Conservation (phyloP, 352 stramenopile species). For the Phytopythium vexans region DNA sequence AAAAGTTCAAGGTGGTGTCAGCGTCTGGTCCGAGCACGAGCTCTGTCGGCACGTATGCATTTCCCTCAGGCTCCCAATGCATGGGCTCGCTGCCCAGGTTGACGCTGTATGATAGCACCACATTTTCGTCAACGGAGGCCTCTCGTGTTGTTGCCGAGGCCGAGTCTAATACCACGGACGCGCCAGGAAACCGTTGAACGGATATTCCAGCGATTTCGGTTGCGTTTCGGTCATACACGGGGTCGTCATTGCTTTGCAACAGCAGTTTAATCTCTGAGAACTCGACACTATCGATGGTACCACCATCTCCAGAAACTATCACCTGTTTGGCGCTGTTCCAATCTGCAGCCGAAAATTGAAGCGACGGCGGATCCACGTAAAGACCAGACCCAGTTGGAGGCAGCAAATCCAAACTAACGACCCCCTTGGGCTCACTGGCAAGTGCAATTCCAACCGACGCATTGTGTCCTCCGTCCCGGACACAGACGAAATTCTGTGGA, state of each 20-base stretch:
- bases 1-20: slow-evolving; percentile 47
- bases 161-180: slow-evolving; percentile 35
- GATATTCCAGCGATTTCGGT: slow-evolving; percentile 20
- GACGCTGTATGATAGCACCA: slow-evolving; percentile 29
- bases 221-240: slow-evolving; percentile 31
- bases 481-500: slow-evolving; percentile 33
- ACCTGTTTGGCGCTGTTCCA: slow-evolving; percentile 28
- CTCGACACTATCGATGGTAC: slow-evolving; percentile 11
- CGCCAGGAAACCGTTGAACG: slow-evolving; percentile 39
- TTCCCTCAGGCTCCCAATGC: slow-evolving; percentile 48
- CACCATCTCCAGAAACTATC: slow-evolving; percentile 15
- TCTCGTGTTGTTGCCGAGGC: slow-evolving; percentile 26
- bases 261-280: slow-evolving; percentile 24
- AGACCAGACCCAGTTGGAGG: slow-evolving; percentile 18
- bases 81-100: slow-evolving; percentile 50
- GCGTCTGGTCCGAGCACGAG: slow-evolving; percentile 25
- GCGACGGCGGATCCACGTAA: slow-evolving; percentile 17
- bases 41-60: slow-evolving; percentile 34
- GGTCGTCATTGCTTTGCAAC: slow-evolving; percentile 27
- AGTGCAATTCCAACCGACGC: slow-evolving; percentile 36
- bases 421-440: slow-evolving; percentile 30
- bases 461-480: slow-evolving; percentile 37
- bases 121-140: slow-evolving; percentile 25
- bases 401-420: slow-evolving; percentile 35
- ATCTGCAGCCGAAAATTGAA: slow-evolving; percentile 21